Evolutionary conservation across 2,329 filamentous ascomycete genomes (phyloP).

Genomic region (Penicillium sp.): DNA sequence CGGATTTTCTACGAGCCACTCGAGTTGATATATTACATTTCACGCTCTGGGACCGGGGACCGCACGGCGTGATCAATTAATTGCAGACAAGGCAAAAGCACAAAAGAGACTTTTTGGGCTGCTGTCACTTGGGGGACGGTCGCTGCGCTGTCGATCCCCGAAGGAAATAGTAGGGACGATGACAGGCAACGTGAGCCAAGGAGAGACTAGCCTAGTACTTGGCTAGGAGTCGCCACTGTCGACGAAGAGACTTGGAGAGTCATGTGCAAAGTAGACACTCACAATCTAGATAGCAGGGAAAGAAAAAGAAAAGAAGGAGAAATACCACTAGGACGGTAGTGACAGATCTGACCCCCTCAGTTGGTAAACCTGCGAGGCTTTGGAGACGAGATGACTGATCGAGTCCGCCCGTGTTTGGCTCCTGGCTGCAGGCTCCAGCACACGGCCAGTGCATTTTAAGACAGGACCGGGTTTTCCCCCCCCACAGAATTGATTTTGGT

Average conservation of each 20-base stretch:
- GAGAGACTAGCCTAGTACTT: constrained; percentile 1
- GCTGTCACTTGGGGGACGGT: constrained; percentile 32
- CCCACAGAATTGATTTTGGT: constrained; percentile 19
- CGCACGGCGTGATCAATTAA: neutral
- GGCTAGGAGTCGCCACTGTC: neutral
- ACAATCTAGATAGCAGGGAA: neutral
- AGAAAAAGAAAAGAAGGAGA: neutral
- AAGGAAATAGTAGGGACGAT: neutral
- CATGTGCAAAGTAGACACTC: neutral
- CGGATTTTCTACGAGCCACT: neutral
- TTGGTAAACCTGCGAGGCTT: too few relatives aligned
- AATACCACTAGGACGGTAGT: neutral
- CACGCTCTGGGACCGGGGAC: neutral
- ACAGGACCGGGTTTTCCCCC: constrained; percentile 21
- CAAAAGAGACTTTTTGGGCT: constrained; percentile 18
- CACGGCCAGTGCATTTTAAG: constrained; percentile 31
- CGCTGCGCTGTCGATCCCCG: constrained; percentile 36
- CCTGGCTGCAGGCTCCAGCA: constrained; percentile 24
- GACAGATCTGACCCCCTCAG: neutral
- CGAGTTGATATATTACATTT: neutral
- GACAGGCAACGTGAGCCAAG: constrained; percentile 23
- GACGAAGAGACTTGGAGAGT: neutral
- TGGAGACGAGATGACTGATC: constrained; percentile 24
- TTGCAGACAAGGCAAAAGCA: neutral
- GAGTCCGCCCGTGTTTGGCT: constrained; percentile 21